Percentiles rank a stretch among this genome's conserved stretches.
Conservation (phyloP, 495 filamentous ascomycete genomes). For the Neurospora sp. region DNA sequence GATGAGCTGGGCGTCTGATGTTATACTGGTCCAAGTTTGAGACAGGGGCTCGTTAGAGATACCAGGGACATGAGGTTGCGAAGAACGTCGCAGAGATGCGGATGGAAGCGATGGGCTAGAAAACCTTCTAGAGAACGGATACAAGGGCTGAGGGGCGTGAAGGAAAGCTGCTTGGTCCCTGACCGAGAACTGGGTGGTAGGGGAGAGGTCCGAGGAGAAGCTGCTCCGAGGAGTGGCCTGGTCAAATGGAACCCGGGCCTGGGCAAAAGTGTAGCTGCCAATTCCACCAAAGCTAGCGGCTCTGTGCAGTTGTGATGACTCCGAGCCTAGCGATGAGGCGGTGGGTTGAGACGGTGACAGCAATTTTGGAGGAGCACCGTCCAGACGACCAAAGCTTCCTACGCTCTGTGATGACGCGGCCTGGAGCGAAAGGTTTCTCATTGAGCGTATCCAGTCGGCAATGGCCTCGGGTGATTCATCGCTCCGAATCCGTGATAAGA, state of each 20-base stretch:
- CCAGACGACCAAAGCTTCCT: not conserved
- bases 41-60: not conserved
- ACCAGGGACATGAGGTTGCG: not conserved
- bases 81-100: not conserved
- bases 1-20: slow-evolving; percentile 12
- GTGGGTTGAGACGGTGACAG: not conserved
- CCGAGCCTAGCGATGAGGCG: not conserved
- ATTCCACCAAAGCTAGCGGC: slow-evolving; percentile 3
- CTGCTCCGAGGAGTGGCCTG: not conserved
- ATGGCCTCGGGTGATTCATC: slow-evolving; percentile 19
- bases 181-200: not conserved
- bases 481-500: slow-evolving; percentile 13
- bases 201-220: not conserved
- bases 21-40: slow-evolving; percentile 16
- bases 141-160: not conserved
- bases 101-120: not conserved
- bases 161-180: not conserved
- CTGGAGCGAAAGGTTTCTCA: not conserved
- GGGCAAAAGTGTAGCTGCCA: slow-evolving; percentile 1
- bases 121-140: not conserved
- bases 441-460: slow-evolving; percentile 20
- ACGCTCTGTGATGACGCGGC: not conserved
- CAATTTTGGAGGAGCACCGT: not conserved
- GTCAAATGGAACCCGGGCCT: not conserved
- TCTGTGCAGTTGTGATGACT: not conserved